Base-by-base conservation (phyloP, 2,329 filamentous ascomycete genomes). In the Ilyonectria mors-panacis region DNA sequence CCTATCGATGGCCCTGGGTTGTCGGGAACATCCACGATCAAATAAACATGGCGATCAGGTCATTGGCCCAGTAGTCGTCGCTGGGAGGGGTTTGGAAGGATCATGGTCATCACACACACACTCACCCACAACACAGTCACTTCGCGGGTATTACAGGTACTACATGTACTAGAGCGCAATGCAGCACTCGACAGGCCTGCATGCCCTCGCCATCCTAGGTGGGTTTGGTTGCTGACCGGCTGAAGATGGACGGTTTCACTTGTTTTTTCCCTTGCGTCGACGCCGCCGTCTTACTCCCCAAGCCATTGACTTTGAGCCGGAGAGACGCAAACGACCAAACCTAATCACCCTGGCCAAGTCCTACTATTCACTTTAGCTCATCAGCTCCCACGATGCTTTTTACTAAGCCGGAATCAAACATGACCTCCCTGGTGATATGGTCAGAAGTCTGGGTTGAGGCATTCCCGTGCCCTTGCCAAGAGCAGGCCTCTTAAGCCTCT, bases 1-100 rank as follows among this genome's bases (percentile, higher is more conserved):
- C 39, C 17, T n/a, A n/a, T 17, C 5, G 39, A 42, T n/a, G n/a
- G 37, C 13, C 37, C 37, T 42, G 39, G 39, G 15, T 5, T n/a
- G 3, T 42, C 17, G 13, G 13, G 15, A 39, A 6, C 19, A 39
- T 51, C 59, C 54, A 67, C 51, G 63, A 74, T 73, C 68, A 66
- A 53, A 72, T 72, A 67, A 70, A 42, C 70, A 73, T 65, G 60
- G 56, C 55, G 62, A 68, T 71, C 63, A 39, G 55, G 21, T 58
- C 55, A 74, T 75, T 75, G 73, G 70, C 71, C 67, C 62, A 51
- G 59, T 60, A 73, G 66, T 66, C 42, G 33, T 30, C 21, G 44
- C 17, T 6, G 33, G 28, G 23, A 23, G 21, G 33, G 26, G 21
- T 50, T 23, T 47, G 58, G 35, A 53, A 53, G 59, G 37, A 58